These are phyloP conservation scores for Carex pumila DNA, from an alignment of 176 grass and related monocot genomes.

Conservation along the genomic window DNA sequence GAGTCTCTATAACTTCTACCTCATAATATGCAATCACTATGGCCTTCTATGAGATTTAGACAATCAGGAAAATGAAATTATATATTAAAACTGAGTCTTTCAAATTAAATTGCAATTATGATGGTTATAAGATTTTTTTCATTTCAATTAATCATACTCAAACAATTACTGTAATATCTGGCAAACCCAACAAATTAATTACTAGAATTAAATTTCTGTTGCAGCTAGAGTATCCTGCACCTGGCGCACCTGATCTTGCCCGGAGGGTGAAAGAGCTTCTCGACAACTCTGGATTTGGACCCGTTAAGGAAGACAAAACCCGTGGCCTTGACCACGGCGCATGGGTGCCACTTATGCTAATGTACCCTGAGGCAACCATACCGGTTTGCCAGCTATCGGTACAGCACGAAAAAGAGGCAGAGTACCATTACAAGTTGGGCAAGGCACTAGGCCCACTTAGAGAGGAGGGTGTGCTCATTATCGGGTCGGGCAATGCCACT, in stretches of 20 bases:
- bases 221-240: conserved; percentile 77
- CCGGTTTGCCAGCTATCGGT: conserved; percentile 81
- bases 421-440: conserved; percentile 81
- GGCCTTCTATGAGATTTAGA: too few relatives aligned
- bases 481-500: conserved; percentile 75
- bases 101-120: too few relatives aligned
- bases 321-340: conserved; percentile 87
- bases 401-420: conserved; percentile 39
- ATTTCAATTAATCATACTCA: background rate
- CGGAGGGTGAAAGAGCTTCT: conserved; percentile 55
- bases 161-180: background rate
- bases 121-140: too few relatives aligned
- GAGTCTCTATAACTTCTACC: too few relatives aligned
- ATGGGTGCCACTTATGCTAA: conserved; percentile 78
- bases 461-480: conserved; percentile 52
- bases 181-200: background rate
- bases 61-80: too few relatives aligned
- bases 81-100: too few relatives aligned
- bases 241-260: conserved; percentile 57
- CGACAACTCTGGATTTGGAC: conserved; percentile 54
- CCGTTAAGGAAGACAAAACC: conserved; percentile 46
- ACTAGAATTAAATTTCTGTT: background rate
- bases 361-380: conserved; percentile 72
- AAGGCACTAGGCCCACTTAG: conserved; percentile 58
- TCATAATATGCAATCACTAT: too few relatives aligned